Conservation (phyloP, 2,329 filamentous ascomycete species). For the Aspergillus fijiensis region DNA sequence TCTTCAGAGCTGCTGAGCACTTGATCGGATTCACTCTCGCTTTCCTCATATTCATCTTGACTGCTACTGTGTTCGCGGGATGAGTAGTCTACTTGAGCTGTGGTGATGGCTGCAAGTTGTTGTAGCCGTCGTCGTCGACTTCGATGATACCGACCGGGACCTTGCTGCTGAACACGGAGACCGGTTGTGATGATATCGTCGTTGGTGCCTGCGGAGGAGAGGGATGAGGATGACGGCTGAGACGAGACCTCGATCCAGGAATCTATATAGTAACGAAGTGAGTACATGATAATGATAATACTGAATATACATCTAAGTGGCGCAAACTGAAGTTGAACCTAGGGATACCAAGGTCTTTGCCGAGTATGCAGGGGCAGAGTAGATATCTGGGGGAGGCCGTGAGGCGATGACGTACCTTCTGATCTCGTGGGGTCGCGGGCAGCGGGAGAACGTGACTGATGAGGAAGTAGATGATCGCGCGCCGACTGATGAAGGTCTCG, state of each 20-base stretch:
- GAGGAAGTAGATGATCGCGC: conserved; percentile 21
- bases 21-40: conserved; percentile 82
- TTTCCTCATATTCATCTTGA: conserved; percentile 93
- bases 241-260: conserved; percentile 96
- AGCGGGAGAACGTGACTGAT: conserved; percentile 36
- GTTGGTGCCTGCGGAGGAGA: conserved; percentile 69
- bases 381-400: conserved; percentile 9
- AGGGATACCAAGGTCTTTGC: conserved; percentile 8
- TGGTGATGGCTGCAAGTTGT: conserved; percentile 37
- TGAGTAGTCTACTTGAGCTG: conserved; percentile 42
- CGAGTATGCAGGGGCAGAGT: conserved; percentile 13
- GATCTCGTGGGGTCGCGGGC: conserved; percentile 41
- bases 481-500: conserved; percentile 31
- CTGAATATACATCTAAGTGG: conserved; percentile 1
- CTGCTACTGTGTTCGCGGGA: conserved; percentile 62
- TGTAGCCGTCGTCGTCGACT: conserved; percentile 52
- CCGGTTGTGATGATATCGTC: conserved; percentile 92
- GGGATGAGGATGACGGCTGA: conserved; percentile 87
- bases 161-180: conserved; percentile 68
- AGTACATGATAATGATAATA: conserved; percentile 42
- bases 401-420: conserved; percentile 39
- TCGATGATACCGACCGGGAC: conserved; percentile 53
- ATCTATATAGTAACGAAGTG: conserved; percentile 61
- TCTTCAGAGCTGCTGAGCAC: conserved; percentile 65
- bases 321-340: conserved; percentile 19